Percentiles rank a stretch among this genome's conserved stretches.
Evolutionary conservation across 1,284 basidiomycete genomes (phyloP).

Genomic region (Rhodotorula sp.): DNA sequence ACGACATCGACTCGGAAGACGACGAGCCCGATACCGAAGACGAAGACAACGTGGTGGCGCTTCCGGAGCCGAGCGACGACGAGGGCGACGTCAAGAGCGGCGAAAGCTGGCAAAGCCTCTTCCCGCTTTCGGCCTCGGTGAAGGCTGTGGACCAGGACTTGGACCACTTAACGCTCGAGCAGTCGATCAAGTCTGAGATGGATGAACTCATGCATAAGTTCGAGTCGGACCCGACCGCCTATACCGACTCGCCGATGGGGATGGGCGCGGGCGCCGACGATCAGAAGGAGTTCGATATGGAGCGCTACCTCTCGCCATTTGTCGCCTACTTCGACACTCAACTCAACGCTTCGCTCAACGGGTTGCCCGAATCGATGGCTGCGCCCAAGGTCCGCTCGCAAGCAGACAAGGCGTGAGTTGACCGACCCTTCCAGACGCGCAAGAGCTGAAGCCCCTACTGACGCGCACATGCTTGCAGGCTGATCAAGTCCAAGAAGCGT

Average conservation of each 20-base stretch:
- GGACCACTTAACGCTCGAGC: background rate
- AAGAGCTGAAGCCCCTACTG: background rate
- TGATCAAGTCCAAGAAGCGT: slow-evolving; percentile 55
- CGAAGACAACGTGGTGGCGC: slow-evolving; percentile 6
- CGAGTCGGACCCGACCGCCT: background rate
- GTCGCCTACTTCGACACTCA: slow-evolving; percentile 84
- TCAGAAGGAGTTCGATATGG: slow-evolving; percentile 6
- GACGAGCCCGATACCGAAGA: slow-evolving; percentile 12
- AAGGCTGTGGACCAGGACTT: slow-evolving; percentile 2
- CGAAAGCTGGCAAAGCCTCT: background rate
- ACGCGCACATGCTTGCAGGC: slow-evolving; percentile 52
- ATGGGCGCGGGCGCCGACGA: background rate
- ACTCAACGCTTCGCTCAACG: slow-evolving; percentile 65
- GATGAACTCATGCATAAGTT: background rate
- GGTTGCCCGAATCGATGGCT: slow-evolving; percentile 55
- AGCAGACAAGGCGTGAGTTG: slow-evolving; percentile 18
- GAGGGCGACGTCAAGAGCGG: background rate
- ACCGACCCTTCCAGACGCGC: too few species aligned
- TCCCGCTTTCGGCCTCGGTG: background rate
- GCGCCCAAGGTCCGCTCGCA: background rate
- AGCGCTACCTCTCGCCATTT: slow-evolving; percentile 28
- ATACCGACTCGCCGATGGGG: background rate
- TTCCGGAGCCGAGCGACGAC: background rate
- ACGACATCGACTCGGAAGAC: background rate
- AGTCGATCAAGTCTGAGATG: background rate